A percentile compares a stretch with the other conserved stretches of the same genome.
These are phyloP conservation scores for Neurospora hispaniola DNA, from an alignment of 495 filamentous ascomycete genomes.

Conservation along the genomic window DNA sequence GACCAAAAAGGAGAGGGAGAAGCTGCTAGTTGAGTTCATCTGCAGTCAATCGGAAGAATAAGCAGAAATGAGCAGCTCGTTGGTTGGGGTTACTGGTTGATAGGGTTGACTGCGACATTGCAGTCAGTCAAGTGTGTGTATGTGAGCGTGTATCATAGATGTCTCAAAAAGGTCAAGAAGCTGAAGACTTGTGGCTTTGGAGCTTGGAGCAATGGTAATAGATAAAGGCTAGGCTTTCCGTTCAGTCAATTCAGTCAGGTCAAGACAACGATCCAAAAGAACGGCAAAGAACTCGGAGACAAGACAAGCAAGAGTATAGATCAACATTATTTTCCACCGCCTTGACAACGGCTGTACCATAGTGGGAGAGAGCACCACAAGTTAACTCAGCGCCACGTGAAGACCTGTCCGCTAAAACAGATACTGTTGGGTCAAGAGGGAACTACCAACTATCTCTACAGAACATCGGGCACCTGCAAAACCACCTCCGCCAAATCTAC, in stretches of 20 bases:
- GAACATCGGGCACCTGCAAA: slow-evolving; percentile 7
- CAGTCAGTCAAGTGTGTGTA: not conserved
- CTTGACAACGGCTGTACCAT: not conserved
- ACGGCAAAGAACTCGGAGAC: not conserved
- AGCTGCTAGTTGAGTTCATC: not conserved
- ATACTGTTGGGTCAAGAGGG: too few relatives aligned
- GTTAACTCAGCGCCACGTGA: not conserved
- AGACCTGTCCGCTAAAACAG: not conserved
- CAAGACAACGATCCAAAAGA: not conserved
- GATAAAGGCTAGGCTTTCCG: not conserved
- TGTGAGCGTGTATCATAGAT: not conserved
- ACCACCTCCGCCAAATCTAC: slow-evolving; percentile 5
- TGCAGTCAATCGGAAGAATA: not conserved
- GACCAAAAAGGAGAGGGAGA: not conserved
- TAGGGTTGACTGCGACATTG: not conserved
- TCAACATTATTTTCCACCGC: not conserved
- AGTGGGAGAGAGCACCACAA: not conserved
- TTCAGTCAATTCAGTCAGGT: not conserved
- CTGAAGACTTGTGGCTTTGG: not conserved
- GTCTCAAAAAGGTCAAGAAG: not conserved
- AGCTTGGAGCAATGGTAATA: not conserved
- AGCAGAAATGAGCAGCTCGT: not conserved
- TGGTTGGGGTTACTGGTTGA: not conserved
- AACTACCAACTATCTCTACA: not conserved
- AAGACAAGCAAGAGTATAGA: not conserved